Evolutionary conservation across 1,139 yeast species (phyloP).

Genomic region (Hemisphaericaspora lyxosophila): DNA sequence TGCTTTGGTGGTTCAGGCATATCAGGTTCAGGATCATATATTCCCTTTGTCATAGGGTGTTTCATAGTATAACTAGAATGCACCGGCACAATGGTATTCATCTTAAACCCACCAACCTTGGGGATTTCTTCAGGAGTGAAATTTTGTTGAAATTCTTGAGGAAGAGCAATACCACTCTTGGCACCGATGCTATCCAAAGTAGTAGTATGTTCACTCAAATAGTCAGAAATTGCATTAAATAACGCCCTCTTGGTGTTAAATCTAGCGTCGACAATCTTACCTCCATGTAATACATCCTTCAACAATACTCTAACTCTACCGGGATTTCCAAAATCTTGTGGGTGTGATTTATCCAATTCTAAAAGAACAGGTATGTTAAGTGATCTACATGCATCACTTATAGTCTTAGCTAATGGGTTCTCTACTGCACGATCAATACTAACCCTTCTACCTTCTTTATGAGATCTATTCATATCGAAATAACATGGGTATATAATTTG

Average conservation of each 20-base stretch:
- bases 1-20: slow-evolving; percentile 36
- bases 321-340: slow-evolving; percentile 96
- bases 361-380: slow-evolving; percentile 55
- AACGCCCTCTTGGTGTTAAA: slow-evolving; percentile 66
- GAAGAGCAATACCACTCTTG: slow-evolving; percentile 54
- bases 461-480: slow-evolving; percentile 77
- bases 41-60: slow-evolving; percentile 76
- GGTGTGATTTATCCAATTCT: slow-evolving; percentile 86
- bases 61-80: slow-evolving; percentile 78
- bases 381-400: slow-evolving; percentile 62
- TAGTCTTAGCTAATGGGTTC: slow-evolving; percentile 83
- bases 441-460: slow-evolving; percentile 82
- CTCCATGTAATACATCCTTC: slow-evolving; percentile 45
- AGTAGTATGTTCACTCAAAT: slow-evolving; percentile 68
- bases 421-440: slow-evolving; percentile 64
- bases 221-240: slow-evolving; percentile 59
- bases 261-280: slow-evolving; percentile 38
- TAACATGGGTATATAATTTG: slow-evolving; percentile 88
- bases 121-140: slow-evolving; percentile 68
- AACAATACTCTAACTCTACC: slow-evolving; percentile 83
- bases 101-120: slow-evolving; percentile 75
- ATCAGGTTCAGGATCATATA: slow-evolving; percentile 59
- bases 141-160: slow-evolving; percentile 54
- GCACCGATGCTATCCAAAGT: slow-evolving; percentile 60
- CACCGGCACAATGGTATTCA: slow-evolving; percentile 84